Percentiles rank a stretch among this genome's conserved stretches.
phyloP scores from a whole-genome alignment of 2,329 filamentous ascomycete species.

The Trichoderma sp. region DNA sequence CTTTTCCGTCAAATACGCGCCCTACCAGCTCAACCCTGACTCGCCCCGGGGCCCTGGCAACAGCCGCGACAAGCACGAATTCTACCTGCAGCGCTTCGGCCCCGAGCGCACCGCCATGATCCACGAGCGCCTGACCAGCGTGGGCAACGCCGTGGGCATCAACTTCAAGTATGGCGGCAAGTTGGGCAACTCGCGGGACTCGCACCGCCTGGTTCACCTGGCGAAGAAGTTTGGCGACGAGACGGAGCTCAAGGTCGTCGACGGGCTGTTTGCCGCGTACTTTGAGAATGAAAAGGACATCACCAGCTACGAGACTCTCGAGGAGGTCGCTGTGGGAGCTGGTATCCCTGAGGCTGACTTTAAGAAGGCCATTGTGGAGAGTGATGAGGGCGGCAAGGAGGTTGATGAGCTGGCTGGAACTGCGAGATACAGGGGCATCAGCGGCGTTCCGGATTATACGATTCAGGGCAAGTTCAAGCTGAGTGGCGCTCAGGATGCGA shows the following conservation, averaged over 20 bases:
- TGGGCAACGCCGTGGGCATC: conserved; percentile 46
- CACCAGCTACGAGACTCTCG: conserved; percentile 46
- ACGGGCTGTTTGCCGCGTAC: conserved; percentile 48
- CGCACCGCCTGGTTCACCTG: conserved; percentile 53
- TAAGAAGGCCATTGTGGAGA: conserved; percentile 44
- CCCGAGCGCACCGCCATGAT: conserved; percentile 55
- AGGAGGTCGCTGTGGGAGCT: conserved; percentile 38
- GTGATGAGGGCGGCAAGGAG: conserved; percentile 53
- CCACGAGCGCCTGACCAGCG: conserved; percentile 37
- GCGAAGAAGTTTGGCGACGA: conserved; percentile 53
- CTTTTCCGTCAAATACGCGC: conserved; percentile 52
- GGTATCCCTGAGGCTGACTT: conserved; percentile 53
- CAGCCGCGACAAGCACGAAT: conserved; percentile 44
- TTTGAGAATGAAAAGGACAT: conserved; percentile 52
- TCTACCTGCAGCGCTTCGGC: conserved; percentile 61
- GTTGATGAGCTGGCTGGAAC: conserved; percentile 40
- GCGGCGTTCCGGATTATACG: conserved; percentile 73
- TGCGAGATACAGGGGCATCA: conserved; percentile 48
- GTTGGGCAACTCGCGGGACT: conserved; percentile 51
- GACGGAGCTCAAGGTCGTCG: conserved; percentile 60
- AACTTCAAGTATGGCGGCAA: conserved; percentile 55
- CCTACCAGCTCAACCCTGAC: conserved; percentile 50
- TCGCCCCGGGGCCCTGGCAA: conserved; percentile 38
- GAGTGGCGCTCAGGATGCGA: conserved; percentile 69
- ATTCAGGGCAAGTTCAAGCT: conserved; percentile 70